phyloP scores from a whole-genome alignment of 352 stramenopile genomes.

The Lagenidium giganteum region DNA sequence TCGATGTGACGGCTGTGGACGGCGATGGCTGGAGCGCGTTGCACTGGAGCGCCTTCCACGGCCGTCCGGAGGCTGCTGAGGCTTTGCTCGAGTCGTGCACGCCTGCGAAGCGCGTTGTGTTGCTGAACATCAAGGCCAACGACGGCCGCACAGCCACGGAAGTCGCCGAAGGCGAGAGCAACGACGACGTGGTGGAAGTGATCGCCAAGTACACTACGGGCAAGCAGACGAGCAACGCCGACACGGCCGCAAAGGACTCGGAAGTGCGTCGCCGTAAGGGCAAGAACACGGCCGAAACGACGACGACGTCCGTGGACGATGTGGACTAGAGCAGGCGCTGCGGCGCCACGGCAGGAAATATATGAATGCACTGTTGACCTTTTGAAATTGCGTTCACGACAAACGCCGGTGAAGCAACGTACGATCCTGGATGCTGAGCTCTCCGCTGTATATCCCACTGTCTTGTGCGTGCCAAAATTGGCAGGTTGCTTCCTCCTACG shows the following conservation, averaged over 20 bases:
- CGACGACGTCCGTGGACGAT: conserved; percentile 55
- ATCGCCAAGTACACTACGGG: conserved; percentile 30
- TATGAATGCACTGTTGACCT: too few relatives aligned
- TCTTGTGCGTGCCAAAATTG: too few relatives aligned
- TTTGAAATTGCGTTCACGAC: too few relatives aligned
- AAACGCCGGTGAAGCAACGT: too few relatives aligned
- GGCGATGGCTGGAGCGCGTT: conserved; percentile 78
- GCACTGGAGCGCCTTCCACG: conserved; percentile 83
- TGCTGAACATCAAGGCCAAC: conserved; percentile 45
- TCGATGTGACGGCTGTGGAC: conserved; percentile 56
- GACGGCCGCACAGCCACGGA: conserved; percentile 63
- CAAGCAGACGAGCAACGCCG: conserved; percentile 1
- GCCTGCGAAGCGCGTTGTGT: conserved; percentile 25
- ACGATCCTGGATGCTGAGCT: too few relatives aligned
- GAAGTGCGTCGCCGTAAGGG: conserved; percentile 58
- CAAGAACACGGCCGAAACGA: not conserved
- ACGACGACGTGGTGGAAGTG: conserved; percentile 62
- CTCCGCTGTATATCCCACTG: too few relatives aligned
- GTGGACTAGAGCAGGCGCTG: too few relatives aligned
- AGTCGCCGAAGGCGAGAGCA: conserved; percentile 65
- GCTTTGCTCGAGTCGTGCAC: conserved; percentile 42
- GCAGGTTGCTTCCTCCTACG: too few relatives aligned
- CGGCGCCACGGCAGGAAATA: too few relatives aligned
- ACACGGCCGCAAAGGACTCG: conserved; percentile 19
- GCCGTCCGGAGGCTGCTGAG: conserved; percentile 60